Base-by-base conservation (phyloP, 257 asterid genomes). In the Rauvolfia tetraphylla region DNA sequence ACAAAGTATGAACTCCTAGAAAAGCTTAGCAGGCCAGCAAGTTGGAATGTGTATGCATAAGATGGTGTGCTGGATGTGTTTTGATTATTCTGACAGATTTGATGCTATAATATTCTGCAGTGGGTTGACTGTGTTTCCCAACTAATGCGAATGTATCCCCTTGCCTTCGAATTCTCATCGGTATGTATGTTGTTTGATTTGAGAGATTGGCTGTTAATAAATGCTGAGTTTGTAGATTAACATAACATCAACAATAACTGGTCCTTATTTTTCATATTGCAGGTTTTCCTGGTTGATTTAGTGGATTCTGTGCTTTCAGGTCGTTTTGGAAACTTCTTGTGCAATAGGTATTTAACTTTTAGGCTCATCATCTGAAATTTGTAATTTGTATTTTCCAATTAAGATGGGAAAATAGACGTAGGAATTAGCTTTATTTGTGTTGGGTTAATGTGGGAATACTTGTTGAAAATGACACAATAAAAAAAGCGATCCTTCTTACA, bases 41-140 rank as follows among this genome's bases (percentile, higher is more conserved):
- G 17, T 29, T 57, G 33, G 46, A 58, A 46, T 31, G 46, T 10
- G 42, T 31, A 15, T 27, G 25, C 25, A 15, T 71, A 34, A 71
- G 15, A 49, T 49, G 48, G 4, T 77, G 56, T 68, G 8, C 41
- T 56, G 44, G 76, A 48, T 59, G 38, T 68, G 42, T 17, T 75
- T 20, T 69, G 7, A 31, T 72, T 39, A 49, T 73, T 68, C 4
- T 7, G 75, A 33, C 38, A 18, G 34, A 77, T 81, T 6, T 67
- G 17, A 67, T 23, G 33, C 51, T 38, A 67, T 74, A 9, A 27
- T 53, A 71, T 36, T 62, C 74, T 66, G 83, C 97, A 95, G 98
- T 95, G 98, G 98, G 82, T 92, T 69, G 99, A 95, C 81, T 95
- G 98, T 82, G 89, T 91, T 75, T 87, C 99, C 58, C 99, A 95